phyloP scores from a whole-genome alignment of 2,329 filamentous ascomycete species.

The Aspergillus japonicus region DNA sequence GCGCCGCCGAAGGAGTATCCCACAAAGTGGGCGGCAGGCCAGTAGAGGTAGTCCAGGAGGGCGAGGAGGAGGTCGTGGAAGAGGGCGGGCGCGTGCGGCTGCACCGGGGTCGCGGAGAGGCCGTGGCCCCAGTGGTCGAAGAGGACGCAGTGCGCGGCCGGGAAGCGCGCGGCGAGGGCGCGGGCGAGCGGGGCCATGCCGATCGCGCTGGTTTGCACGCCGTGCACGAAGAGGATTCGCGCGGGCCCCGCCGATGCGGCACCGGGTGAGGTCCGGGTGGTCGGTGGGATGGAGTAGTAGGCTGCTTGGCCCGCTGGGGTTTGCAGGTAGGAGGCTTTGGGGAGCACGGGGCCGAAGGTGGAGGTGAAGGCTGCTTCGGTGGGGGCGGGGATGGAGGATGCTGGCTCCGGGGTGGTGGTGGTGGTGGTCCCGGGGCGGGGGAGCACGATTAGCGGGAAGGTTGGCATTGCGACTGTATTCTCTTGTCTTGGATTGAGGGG shows the following conservation, averaged over 20 bases:
- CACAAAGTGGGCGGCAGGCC: conserved; percentile 47
- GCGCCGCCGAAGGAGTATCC: conserved; percentile 54
- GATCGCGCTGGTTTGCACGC: conserved; percentile 53
- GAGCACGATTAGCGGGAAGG: conserved; percentile 12
- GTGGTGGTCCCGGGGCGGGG: conserved; percentile 19
- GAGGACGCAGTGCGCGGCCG: conserved; percentile 43
- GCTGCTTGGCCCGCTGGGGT: conserved; percentile 19
- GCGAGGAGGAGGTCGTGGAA: conserved; percentile 46
- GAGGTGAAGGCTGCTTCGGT: conserved; percentile 23
- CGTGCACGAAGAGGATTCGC: conserved; percentile 50
- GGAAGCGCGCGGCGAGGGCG: conserved; percentile 36
- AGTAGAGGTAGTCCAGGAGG: conserved; percentile 43
- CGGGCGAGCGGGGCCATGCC: conserved; percentile 47
- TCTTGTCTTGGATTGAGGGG: no score
- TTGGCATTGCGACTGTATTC: conserved; percentile 12
- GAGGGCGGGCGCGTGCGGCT: conserved; percentile 41
- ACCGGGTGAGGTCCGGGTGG: background rate
- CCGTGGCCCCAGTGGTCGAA: conserved; percentile 57
- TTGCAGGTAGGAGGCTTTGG: conserved; percentile 22
- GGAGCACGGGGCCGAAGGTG: conserved; percentile 24
- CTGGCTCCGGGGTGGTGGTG: background rate
- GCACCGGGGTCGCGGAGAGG: conserved; percentile 49
- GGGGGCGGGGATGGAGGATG: conserved; percentile 21
- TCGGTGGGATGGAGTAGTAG: conserved; percentile 20
- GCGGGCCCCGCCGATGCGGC: background rate